phyloP scores from a whole-genome alignment of 2,329 filamentous ascomycete species.

The Exophiala sp. region DNA sequence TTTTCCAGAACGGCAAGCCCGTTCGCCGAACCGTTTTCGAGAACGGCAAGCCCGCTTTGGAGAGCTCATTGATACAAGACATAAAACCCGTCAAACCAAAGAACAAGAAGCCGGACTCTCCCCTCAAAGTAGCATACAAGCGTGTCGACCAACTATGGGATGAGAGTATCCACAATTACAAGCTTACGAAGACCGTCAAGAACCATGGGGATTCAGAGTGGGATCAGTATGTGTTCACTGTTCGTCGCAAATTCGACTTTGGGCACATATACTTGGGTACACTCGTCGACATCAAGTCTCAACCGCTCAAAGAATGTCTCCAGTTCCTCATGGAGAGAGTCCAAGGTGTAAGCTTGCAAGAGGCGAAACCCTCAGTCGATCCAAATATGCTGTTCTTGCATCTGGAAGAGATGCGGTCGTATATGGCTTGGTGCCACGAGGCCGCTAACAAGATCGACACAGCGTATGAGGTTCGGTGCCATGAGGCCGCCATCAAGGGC shows the following conservation, averaged over 20 bases:
- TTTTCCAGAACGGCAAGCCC: no score
- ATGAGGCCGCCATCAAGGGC: background rate
- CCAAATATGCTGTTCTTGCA: constrained; percentile 73
- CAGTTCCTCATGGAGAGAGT: constrained; percentile 70
- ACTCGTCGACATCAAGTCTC: constrained; percentile 77
- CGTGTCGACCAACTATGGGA: constrained; percentile 62
- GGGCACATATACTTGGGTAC: constrained; percentile 76
- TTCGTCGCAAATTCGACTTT: constrained; percentile 77
- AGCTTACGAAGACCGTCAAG: constrained; percentile 63
- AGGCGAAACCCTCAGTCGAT: constrained; percentile 71
- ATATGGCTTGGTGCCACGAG: constrained; percentile 37
- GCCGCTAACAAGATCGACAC: background rate
- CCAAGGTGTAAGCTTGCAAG: constrained; percentile 74
- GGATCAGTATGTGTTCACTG: constrained; percentile 77
- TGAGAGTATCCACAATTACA: constrained; percentile 61
- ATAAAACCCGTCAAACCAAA: no score
- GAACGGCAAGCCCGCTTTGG: no score
- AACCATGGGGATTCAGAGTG: constrained; percentile 64
- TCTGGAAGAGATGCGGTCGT: constrained; percentile 68
- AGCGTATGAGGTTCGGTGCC: background rate
- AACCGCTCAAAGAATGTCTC: constrained; percentile 67
- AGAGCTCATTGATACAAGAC: no score
- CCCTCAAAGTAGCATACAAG: constrained; percentile 63
- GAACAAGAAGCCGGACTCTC: constrained; percentile 38
- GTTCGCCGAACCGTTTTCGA: no score